Conservation (phyloP, 2,329 filamentous ascomycete species). For the Xylariaceae sp. region DNA sequence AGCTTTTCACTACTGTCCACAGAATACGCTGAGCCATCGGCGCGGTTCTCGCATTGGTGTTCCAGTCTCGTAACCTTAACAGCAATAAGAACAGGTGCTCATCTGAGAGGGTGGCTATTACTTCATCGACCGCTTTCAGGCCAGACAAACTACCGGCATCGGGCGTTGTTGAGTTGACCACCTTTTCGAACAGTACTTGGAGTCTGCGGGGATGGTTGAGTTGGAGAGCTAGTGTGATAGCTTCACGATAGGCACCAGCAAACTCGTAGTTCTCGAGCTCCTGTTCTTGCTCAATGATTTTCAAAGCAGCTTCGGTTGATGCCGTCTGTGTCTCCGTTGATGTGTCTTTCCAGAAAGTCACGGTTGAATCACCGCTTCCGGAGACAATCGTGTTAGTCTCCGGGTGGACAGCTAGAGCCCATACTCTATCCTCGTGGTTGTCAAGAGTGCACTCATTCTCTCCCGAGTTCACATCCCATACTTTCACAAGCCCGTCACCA, state of each 20-base stretch:
- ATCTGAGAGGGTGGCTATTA: conserved; percentile 72
- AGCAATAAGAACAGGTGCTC: conserved; percentile 84
- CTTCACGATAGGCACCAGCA: conserved; percentile 82
- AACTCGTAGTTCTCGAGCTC: conserved; percentile 90
- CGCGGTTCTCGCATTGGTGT: conserved; percentile 86
- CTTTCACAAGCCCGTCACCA: conserved; percentile 90
- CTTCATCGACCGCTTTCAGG: conserved; percentile 71
- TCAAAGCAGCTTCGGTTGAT: conserved; percentile 67
- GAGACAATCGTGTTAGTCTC: conserved; percentile 73
- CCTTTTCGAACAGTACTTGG: conserved; percentile 76
- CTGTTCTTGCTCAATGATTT: conserved; percentile 90
- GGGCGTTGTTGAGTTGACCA: conserved; percentile 59
- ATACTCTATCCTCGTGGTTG: conserved; percentile 94
- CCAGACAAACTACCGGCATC: conserved; percentile 64
- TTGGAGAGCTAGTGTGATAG: conserved; percentile 85
- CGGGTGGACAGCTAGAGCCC: conserved; percentile 76
- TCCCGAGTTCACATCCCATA: conserved; percentile 86
- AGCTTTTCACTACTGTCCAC: conserved; percentile 72
- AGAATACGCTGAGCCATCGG: conserved; percentile 82
- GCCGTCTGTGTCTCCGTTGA: conserved; percentile 74
- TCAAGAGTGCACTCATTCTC: conserved; percentile 88
- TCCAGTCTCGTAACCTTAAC: conserved; percentile 87
- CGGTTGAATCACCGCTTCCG: conserved; percentile 84
- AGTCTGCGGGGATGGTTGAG: conserved; percentile 91
- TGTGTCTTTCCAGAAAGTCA: conserved; percentile 95